Base-by-base conservation (phyloP, 345 rosid genomes). In the Stellera chamaejasme region DNA sequence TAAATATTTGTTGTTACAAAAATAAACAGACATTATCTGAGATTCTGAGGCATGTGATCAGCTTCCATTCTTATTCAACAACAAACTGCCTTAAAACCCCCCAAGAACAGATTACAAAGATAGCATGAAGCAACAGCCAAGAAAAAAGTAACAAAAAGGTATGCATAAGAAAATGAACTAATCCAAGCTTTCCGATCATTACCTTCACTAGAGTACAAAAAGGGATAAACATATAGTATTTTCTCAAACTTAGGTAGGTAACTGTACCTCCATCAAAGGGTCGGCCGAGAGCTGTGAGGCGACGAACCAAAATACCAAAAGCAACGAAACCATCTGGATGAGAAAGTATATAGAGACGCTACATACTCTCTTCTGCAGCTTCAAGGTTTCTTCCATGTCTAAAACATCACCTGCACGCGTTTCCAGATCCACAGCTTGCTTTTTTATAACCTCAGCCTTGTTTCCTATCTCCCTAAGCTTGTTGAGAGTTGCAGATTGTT, bases 241-340 rank as follows among this genome's bases (percentile, higher is more conserved):
- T 36, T 56, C 25, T 28, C 32, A 43, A 59, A 56, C 36, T 67
- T 68, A 88, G 25, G 96, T 88, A 48, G 96, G 96, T 16, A 79
- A 82, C 72, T 58, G 96, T 16, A 79, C 83, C 72, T 58, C 60
- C 56, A 39, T 53, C 58, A 63, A 64, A 0, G 70, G 48, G 51
- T 54, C 69, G 61, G 83, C 68, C 27, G 75, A 66, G 44, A 76
- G 56, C 71, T 72, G 76, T 64, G 45, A 63, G 65, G 63, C 58
- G 56, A 74, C 53, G 32, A 76, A 52, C 71, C 78, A 66, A 54
- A 77, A 65, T 52, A 78, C 82, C 55, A 76, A 66, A 47, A 70
- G 49, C 54, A 89, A 67, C 57, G 87, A 76, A 23, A 80, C 55
- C 66, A 89, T 44, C 81, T 83, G 92, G 41, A 79, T 62, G 28